phyloP scores from a whole-genome alignment of 139 green algal genomes.

The Limnomonas spitsbergensis region DNA sequence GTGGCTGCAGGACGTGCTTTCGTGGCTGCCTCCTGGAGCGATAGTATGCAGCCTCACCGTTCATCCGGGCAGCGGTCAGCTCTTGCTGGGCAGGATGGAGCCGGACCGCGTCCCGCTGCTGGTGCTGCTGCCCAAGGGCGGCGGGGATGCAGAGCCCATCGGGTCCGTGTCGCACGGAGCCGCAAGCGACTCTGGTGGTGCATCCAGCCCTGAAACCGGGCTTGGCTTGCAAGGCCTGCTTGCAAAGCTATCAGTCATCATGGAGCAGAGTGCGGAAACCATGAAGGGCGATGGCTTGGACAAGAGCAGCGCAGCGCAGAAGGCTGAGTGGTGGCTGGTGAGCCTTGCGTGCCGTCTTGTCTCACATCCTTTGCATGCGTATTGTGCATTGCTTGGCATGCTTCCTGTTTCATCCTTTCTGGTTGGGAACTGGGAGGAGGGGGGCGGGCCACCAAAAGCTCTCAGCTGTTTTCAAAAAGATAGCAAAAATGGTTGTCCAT shows the following conservation, averaged over 20 bases:
- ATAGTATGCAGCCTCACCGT: background rate
- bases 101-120: background rate
- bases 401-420: too few relatives aligned
- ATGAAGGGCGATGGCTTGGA: background rate
- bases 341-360: background rate
- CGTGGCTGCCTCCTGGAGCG: background rate
- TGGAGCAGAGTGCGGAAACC: background rate
- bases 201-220: too few relatives aligned
- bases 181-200: too few relatives aligned
- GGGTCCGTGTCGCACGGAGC: too few relatives aligned
- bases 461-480: too few relatives aligned
- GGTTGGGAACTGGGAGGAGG: too few relatives aligned
- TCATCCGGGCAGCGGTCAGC: background rate
- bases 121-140: conserved; percentile 2
- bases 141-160: too few relatives aligned
- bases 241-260: background rate
- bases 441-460: too few relatives aligned
- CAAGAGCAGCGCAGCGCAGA: background rate
- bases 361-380: background rate
- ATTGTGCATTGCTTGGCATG: background rate
- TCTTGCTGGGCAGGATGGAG: background rate
- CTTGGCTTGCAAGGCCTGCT: too few relatives aligned
- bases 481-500: too few relatives aligned
- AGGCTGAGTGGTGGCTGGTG: conserved; percentile 8
- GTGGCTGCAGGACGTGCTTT: background rate